These are phyloP conservation scores for Cyberlindnera suaveolens DNA, from an alignment of 805 yeast species.

Conservation along the genomic window DNA sequence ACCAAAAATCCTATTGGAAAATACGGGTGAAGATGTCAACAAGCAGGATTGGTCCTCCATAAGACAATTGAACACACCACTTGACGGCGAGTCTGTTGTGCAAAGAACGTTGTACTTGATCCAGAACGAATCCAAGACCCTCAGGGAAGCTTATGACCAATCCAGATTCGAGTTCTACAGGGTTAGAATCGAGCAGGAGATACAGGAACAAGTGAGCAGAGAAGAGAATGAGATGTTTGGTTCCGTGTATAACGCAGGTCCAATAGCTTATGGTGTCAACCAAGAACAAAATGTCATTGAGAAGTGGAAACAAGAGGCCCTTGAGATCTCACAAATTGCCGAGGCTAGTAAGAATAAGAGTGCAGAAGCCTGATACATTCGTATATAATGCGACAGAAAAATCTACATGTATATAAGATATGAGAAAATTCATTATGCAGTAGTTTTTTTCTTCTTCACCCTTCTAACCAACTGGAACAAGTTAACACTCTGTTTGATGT, in stretches of 20 bases:
- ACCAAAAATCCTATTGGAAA: conserved; percentile 80
- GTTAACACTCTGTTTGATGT: conserved; percentile 33
- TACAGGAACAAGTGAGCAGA: conserved; percentile 59
- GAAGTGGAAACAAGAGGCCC: conserved; percentile 69
- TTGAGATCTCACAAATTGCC: conserved; percentile 41
- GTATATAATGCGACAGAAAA: background rate
- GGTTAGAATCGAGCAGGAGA: conserved; percentile 76
- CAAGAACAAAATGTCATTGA: conserved; percentile 67
- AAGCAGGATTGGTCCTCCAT: conserved; percentile 72
- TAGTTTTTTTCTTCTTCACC: background rate
- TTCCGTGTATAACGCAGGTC: conserved; percentile 56
- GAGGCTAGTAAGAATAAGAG: conserved; percentile 10
- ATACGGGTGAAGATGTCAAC: conserved; percentile 48
- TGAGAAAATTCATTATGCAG: background rate
- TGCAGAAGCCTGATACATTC: background rate
- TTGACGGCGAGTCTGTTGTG: conserved; percentile 87
- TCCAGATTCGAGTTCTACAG: conserved; percentile 87
- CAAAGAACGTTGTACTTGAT: conserved; percentile 62
- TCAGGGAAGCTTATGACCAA: conserved; percentile 68
- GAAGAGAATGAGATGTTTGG: conserved; percentile 90
- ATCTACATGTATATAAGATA: background rate
- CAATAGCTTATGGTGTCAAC: conserved; percentile 60
- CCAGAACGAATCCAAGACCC: conserved; percentile 27
- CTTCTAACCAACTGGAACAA: conserved; percentile 33
- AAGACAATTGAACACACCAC: conserved; percentile 62